These are phyloP conservation scores for Eucalyptus caleyi DNA, from an alignment of 345 rosid genomes.

Conservation along the genomic window DNA sequence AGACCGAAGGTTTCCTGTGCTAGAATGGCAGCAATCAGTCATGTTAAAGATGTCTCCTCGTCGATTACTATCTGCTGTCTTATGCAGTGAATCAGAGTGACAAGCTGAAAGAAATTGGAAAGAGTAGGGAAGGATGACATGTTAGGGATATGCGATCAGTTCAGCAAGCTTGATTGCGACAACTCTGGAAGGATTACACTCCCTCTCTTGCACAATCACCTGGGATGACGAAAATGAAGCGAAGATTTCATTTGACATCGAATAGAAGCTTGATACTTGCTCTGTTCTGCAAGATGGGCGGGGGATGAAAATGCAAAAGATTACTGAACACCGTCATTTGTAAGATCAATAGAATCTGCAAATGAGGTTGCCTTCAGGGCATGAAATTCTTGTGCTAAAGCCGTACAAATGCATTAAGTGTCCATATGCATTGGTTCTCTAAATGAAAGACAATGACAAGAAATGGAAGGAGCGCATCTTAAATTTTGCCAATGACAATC, in stretches of 20 bases:
- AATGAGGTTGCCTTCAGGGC: neutral
- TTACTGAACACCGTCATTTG: neutral
- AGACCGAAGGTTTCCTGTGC: neutral
- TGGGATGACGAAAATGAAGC: neutral
- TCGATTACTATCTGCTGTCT: neutral
- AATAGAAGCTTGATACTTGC: neutral
- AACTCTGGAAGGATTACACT: slow-evolving; percentile 39
- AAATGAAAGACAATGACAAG: neutral
- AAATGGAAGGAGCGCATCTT: neutral
- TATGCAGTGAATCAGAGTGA: slow-evolving; percentile 52
- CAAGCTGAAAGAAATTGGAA: slow-evolving; percentile 71
- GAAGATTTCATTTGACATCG: neutral
- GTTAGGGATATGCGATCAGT: slow-evolving; percentile 33
- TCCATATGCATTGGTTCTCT: neutral
- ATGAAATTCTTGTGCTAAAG: neutral
- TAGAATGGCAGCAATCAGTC: neutral
- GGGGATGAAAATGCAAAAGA: neutral
- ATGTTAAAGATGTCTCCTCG: neutral
- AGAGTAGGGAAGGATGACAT: slow-evolving; percentile 50
- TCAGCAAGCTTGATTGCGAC: slow-evolving; percentile 46
- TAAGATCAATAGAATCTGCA: neutral
- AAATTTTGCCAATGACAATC: neutral
- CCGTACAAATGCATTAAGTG: neutral
- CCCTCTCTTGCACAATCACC: slow-evolving; percentile 22
- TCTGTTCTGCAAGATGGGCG: neutral